phyloP scores from a whole-genome alignment of 2,329 filamentous ascomycete species.

The Apiospora aurea region DNA sequence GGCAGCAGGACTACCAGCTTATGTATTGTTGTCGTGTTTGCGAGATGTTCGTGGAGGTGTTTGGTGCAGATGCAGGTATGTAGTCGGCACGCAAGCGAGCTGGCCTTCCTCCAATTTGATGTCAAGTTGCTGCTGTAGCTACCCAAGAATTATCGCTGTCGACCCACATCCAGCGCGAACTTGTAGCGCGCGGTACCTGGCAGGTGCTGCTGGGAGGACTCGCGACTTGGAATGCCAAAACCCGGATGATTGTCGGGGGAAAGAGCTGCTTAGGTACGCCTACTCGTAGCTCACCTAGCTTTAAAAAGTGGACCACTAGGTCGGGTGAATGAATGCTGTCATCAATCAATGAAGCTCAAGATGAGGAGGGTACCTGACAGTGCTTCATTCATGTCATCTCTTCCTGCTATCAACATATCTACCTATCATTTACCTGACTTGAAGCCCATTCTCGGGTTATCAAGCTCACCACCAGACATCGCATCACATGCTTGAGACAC shows the following conservation, averaged over 20 bases:
- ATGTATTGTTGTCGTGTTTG: constrained; percentile 12
- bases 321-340: background rate
- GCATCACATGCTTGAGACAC: too few species aligned
- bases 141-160: constrained; percentile 9
- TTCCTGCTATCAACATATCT: background rate
- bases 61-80: background rate
- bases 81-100: constrained; percentile 1
- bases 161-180: constrained; percentile 18
- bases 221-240: constrained; percentile 14
- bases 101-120: constrained; percentile 5
- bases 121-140: constrained; percentile 21
- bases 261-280: background rate
- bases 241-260: constrained; percentile 8
- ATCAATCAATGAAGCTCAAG: background rate
- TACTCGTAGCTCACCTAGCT: background rate
- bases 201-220: background rate
- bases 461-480: background rate
- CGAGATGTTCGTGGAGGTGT: background rate
- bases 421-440: background rate
- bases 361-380: background rate
- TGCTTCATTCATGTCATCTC: background rate
- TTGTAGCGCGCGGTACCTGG: constrained; percentile 15
- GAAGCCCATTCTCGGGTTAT: background rate
- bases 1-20: constrained; percentile 15
- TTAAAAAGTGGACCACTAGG: background rate